Conservation (phyloP, 2,329 filamentous ascomycete genomes). For the Trichothecium sympodiale region DNA sequence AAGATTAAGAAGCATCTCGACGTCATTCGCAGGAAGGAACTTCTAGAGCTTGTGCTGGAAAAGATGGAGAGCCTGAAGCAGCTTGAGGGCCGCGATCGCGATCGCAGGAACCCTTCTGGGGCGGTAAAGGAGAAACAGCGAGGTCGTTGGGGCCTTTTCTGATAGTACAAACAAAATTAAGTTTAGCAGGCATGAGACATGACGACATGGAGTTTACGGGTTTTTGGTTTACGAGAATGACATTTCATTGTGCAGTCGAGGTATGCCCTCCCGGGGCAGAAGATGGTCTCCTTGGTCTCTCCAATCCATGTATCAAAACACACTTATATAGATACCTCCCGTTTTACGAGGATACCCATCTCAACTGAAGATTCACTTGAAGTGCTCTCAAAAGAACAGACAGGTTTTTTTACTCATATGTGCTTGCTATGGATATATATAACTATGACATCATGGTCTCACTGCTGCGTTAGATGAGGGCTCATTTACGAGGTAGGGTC, state of each 20-base stretch:
- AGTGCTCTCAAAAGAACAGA: no score
- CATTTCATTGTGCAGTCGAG: no score
- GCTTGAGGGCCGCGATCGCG: constrained; percentile 64
- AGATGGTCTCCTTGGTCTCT: no score
- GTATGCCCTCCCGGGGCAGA: no score
- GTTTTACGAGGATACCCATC: no score
- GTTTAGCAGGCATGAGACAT: constrained; percentile 2
- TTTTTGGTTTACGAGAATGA: constrained; percentile 1
- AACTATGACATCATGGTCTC: no score
- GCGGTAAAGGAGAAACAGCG: constrained; percentile 25
- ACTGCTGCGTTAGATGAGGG: no score
- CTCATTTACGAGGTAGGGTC: constrained; percentile 10
- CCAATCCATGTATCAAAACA: no score
- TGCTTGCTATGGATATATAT: no score
- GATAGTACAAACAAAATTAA: constrained; percentile 4
- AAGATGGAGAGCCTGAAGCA: constrained; percentile 91
- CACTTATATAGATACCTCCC: no score
- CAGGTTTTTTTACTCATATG: no score
- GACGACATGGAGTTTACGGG: constrained; percentile 4
- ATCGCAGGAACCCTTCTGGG: constrained; percentile 17
- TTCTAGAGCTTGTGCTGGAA: constrained; percentile 82
- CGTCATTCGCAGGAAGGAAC: constrained; percentile 81
- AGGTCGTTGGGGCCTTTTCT: constrained; percentile 40
- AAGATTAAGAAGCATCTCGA: constrained; percentile 84
- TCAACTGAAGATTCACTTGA: no score